Evolutionary conservation across 768 basidiomycete genomes (phyloP), one percentile per base, ranked within the genome.

Genomic region (Boletus reticulatus): DNA sequence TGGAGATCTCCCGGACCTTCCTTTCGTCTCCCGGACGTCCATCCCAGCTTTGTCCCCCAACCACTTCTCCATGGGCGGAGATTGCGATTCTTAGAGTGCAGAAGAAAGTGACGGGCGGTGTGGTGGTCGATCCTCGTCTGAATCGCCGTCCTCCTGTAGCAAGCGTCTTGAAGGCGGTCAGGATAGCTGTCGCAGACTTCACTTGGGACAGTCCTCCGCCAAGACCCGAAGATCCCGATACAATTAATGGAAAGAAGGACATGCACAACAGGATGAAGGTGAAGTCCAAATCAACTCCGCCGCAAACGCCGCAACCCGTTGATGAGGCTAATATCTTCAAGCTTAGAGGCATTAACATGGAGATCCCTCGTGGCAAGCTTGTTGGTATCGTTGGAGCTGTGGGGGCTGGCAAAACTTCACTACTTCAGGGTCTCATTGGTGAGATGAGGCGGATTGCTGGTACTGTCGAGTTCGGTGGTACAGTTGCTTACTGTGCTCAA

Each of bases 371-470:
- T 1, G 93, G 93, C 0, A 79, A 89, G 63, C 78, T 96, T 10
- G 83, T 88, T 8, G 94, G 93, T 1, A 83, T 98, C 41, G 92
- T 94, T 29, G 94, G 91, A 4, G 79, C 88, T 3, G 82, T 85
- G 16, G 84, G 83, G 6, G 67, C 69, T 9, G 76, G 81, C 17
- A 76, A 80, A 74, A 80, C 84, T 2, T 86, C 84, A 2, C 71
- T 92, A 27, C 74, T 92, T 41, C 85, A 92, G 59, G 89, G 84
- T 9, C 64, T 92, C 31, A 84, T 90, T 54, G 89, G 89, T 4
- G 93, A 95, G 69, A 95, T 95, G 93, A 77, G 87, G 55, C 77
- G 78, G 60, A 85, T 82, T 1, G 67, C 73, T 13, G 92, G 92
- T 3, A 79, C 72, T 10, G 81, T 91, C 38, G 77, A 75, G 32